These are phyloP conservation scores for Globisporangium emineosum DNA, from an alignment of 352 stramenopile species.

Conservation along the genomic window DNA sequence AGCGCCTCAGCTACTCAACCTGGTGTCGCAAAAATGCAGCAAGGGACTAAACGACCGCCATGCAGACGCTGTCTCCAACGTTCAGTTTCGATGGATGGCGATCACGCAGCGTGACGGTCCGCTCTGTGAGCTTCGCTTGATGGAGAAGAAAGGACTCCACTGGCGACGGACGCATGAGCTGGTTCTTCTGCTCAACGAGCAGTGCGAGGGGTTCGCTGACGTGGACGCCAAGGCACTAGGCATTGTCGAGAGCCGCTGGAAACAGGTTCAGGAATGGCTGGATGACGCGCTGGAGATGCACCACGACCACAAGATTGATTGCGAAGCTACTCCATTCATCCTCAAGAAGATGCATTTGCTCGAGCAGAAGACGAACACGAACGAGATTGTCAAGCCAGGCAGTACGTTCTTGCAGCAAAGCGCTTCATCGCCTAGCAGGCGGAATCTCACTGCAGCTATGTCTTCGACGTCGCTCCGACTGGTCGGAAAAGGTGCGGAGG, in stretches of 20 bases:
- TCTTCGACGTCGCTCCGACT: neutral
- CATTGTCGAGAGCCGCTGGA: constrained; percentile 52
- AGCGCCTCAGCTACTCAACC: constrained; percentile 50
- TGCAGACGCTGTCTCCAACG: constrained; percentile 53
- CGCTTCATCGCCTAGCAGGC: constrained; percentile 10
- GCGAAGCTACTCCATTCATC: constrained; percentile 59
- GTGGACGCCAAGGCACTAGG: constrained; percentile 46
- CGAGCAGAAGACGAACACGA: constrained; percentile 13
- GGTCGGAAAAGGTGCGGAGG: neutral
- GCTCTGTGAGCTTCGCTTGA: constrained; percentile 60
- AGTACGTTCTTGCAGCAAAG: neutral
- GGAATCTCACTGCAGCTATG: neutral
- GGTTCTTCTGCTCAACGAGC: constrained; percentile 58
- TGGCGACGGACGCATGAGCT: constrained; percentile 75
- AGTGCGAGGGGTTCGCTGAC: constrained; percentile 67
- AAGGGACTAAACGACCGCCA: constrained; percentile 51
- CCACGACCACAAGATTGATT: constrained; percentile 57
- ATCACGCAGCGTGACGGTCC: constrained; percentile 59
- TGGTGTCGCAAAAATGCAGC: constrained; percentile 47
- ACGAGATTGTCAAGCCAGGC: neutral
- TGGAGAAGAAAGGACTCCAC: constrained; percentile 63
- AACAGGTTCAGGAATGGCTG: constrained; percentile 65
- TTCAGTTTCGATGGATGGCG: constrained; percentile 76
- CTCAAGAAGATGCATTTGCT: constrained; percentile 66
- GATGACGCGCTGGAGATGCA: constrained; percentile 64